Conservation (phyloP, 768 basidiomycete species). For the Lyophyllum atratum region DNA sequence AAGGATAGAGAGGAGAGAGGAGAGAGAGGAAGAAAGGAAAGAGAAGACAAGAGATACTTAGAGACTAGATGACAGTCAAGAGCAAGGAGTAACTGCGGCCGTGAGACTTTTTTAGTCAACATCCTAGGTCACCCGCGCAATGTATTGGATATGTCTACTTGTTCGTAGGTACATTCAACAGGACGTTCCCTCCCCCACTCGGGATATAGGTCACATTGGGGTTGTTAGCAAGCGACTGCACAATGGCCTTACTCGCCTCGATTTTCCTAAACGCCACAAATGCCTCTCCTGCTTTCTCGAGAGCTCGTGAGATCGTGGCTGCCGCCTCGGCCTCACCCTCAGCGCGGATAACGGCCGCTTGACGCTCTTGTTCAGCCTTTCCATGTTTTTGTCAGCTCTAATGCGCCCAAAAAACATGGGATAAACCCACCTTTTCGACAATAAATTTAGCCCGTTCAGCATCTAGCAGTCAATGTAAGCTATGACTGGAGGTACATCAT, state of each 20-base stretch:
- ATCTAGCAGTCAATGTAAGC: slow-evolving; percentile 48
- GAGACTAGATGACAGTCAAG: slow-evolving; percentile 51
- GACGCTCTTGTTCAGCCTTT: slow-evolving; percentile 98
- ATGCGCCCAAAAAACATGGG: background rate
- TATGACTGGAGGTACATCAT: background rate
- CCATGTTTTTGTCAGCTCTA: slow-evolving; percentile 13
- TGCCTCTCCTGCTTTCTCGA: slow-evolving; percentile 94
- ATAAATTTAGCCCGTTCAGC: slow-evolving; percentile 99
- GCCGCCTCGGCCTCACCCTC: slow-evolving; percentile 99
- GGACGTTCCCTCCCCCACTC: slow-evolving; percentile 73
- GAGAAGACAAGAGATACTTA: slow-evolving; percentile 42
- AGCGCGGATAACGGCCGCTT: slow-evolving; percentile 96
- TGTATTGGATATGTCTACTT: slow-evolving; percentile 29
- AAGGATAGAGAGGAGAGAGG: slow-evolving; percentile 42
- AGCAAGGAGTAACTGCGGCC: slow-evolving; percentile 36
- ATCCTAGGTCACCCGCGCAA: slow-evolving; percentile 20
- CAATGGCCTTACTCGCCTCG: slow-evolving; percentile 98
- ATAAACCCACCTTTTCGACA: slow-evolving; percentile 81
- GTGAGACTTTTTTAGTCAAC: slow-evolving; percentile 42
- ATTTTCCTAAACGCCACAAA: slow-evolving; percentile 95
- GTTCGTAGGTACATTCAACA: slow-evolving; percentile 78
- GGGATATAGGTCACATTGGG: slow-evolving; percentile 91
- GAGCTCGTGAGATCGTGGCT: slow-evolving; percentile 83
- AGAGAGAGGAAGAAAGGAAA: slow-evolving; percentile 47
- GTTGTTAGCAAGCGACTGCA: slow-evolving; percentile 74